phyloP scores from a whole-genome alignment of 23 red algal species.

The Pyropia haitanensis region DNA sequence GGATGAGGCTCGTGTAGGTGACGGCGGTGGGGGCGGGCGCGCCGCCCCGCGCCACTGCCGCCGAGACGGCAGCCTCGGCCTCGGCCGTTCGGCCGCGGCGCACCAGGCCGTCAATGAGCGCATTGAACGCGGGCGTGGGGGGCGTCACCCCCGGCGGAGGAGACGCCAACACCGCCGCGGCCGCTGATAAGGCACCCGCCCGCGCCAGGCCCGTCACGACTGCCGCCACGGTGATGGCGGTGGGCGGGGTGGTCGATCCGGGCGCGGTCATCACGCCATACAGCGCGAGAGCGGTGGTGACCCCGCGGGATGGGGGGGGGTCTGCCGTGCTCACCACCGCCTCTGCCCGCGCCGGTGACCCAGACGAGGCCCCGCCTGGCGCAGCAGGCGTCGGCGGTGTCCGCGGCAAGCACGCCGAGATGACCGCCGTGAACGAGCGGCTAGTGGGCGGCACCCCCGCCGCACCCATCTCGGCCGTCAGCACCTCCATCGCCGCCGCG shows the following conservation, averaged over 20 bases:
- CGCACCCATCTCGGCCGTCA: too few species aligned
- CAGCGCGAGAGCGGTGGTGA: too few species aligned
- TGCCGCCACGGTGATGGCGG: constrained; percentile 19
- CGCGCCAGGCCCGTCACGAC: constrained; percentile 4
- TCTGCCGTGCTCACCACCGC: too few species aligned
- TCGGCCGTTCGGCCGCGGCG: constrained; percentile 4
- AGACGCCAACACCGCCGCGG: not conserved
- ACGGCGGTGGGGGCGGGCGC: constrained; percentile 12
- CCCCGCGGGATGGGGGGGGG: too few species aligned
- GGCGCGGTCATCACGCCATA: too few species aligned
- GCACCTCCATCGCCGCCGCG: too few species aligned
- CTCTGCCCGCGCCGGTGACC: too few species aligned
- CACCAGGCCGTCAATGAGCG: constrained; percentile 42
- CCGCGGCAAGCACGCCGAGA: too few species aligned
- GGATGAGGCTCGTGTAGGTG: constrained; percentile 40
- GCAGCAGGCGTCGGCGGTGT: too few species aligned
- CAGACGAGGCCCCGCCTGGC: too few species aligned
- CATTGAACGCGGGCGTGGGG: constrained; percentile 19
- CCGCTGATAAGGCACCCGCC: not conserved
- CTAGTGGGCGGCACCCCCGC: too few species aligned
- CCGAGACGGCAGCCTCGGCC: constrained; percentile 10
- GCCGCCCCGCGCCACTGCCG: constrained; percentile 2
- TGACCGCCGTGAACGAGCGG: too few species aligned
- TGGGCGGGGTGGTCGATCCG: constrained; percentile 3
- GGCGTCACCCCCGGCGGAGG: constrained; percentile 3